These are phyloP conservation scores for Cladosporium sp. DNA, from an alignment of 2,329 filamentous ascomycete species.

Conservation along the genomic window DNA sequence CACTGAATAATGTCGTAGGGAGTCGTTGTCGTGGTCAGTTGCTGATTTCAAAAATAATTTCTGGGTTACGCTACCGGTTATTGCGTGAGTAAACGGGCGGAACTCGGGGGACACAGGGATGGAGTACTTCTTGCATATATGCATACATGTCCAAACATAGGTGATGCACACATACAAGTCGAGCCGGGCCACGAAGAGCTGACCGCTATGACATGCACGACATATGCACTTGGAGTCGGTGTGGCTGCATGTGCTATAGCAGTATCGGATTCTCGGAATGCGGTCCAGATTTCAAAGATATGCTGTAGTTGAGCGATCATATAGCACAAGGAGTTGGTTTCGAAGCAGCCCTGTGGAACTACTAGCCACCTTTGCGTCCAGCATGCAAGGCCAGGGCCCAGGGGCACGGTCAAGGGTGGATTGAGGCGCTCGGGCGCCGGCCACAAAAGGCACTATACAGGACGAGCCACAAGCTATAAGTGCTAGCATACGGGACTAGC, in stretches of 20 bases:
- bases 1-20: constrained; percentile 1
- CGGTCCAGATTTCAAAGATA: background rate
- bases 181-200: background rate
- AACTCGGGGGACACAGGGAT: constrained; percentile 1
- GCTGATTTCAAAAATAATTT: background rate
- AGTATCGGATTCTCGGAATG: background rate
- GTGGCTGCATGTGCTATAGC: constrained; percentile 14
- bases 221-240: constrained; percentile 2
- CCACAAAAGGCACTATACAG: background rate
- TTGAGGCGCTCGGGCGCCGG: constrained; percentile 7
- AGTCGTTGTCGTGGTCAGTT: background rate
- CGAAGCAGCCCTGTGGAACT: background rate
- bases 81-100: background rate
- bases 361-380: background rate
- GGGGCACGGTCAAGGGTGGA: background rate
- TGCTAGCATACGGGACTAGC: background rate
- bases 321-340: constrained; percentile 7
- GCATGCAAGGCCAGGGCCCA: constrained; percentile 6
- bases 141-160: background rate
- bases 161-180: background rate
- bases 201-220: background rate
- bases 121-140: background rate
- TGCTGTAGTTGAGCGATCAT: constrained; percentile 12
- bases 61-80: background rate
- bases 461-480: background rate